Evolutionary conservation across 805 yeast species (phyloP), one percentile per base, ranked within the genome.

Genomic region (Lachancea fermentati): DNA sequence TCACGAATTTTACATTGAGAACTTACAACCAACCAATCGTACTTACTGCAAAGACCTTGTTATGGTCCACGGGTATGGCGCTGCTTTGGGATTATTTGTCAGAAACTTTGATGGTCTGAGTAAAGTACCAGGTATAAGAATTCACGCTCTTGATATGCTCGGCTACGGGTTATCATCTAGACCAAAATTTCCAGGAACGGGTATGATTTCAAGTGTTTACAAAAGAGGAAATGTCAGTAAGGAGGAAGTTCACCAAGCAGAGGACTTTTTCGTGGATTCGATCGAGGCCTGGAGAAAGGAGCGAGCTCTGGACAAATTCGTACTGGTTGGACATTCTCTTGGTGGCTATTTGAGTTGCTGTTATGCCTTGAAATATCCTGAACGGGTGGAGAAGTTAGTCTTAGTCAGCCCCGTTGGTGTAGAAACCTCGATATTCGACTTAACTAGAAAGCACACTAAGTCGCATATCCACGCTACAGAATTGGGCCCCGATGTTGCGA

Each of bases 101-200:
- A 81, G 80, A 51, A 91, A 88, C 60, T 73, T 85, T 43, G 83
- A 81, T 45, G 67, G 65, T 3, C 50, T 60, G 24, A 19, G 52
- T 12, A 50, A 61, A 17, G 65, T 73, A 19, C 65, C 72, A 30
- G 84, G 93, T 84, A 73, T 81, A 41, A 72, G 3, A 45, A 68
- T 89, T 33, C 96, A 87, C 64, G 85, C 96, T 0, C 73, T 91
- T 2, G 98, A 91, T 56, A 64, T 89, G 41, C 72, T 87, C 2
- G 98, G 98, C 0, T 91, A 85, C 62, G 98, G 97, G 1, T 78
- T 85, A 42, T 84, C 95, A 1, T 76, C 95, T 1, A 71, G 97
- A 47, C 94, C 94, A 1, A 67, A 70, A 35, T 86, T 85, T 56
- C 72, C 73, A 65, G 17, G 63, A 72, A 12, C 77, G 78, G 0